Evolutionary conservation across 805 yeast species (phyloP), one percentile per base, ranked within the genome.

Genomic region (Suhomyces tanzawaensis): DNA sequence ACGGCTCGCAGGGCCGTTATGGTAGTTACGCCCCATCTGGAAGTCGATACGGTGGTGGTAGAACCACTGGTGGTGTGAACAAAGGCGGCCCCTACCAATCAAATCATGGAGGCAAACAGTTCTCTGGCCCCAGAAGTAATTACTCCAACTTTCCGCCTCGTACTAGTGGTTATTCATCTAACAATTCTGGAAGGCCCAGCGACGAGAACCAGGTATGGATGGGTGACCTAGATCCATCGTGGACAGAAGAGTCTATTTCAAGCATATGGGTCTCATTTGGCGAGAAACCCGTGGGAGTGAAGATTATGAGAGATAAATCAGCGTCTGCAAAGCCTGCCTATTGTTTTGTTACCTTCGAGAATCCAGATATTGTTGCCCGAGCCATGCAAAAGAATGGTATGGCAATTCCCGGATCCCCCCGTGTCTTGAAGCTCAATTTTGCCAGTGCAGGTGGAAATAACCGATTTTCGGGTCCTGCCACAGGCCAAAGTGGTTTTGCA

Each of bases 221-320:
- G 95, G 97, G 96, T 16, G 96, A 87, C 51, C 64, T 89, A 31
- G 96, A 88, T 49, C 85, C 85, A 7, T 69, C 76, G 57, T 85
- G 95, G 89, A 86, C 84, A 43, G 96, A 89, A 55, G 58, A 65
- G 27, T 66, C 75, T 9, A 74, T 90, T 37, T 71, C 70, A 34
- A 75, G 76, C 41, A 74, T 89, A 32, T 89, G 96, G 96, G 57
- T 72, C 3, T 52, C 72, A 17, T 62, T 82, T 9, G 88, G 93
- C n/a, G 86, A 82, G 46, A 67, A 69, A 66, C 61, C 81, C 53
- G 38, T 62, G 48, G 42, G 62, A 13, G 79, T 88, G 35, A 87
- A 84, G 58, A 63, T 89, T 49, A 85, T 88, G 50, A 76, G 79
- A 49, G 93, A 85, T 58, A 79, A 74, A 50, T 67, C 63, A 45